Evolutionary conservation across 2,329 filamentous ascomycete genomes (phyloP), one percentile per base, ranked within the genome.

Genomic region (Epichloe bromicola): DNA sequence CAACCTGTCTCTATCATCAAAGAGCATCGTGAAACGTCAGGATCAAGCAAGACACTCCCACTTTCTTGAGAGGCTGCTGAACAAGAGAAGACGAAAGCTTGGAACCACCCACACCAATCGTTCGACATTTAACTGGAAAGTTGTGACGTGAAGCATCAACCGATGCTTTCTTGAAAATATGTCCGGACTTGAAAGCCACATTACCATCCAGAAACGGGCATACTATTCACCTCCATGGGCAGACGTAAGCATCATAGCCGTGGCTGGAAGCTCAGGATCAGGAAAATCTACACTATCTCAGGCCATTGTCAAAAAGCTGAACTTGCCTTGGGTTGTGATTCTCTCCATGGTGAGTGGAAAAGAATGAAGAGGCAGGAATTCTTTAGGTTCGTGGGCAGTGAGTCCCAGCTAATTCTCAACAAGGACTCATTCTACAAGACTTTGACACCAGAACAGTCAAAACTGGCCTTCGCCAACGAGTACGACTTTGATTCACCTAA

Each of bases 371-470:
- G 10, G 8, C 19, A 39, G 12, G 4, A 20, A 3, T 5, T 37
- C 1, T 33, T 6, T 26, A 26, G 14, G 6, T 8, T n/a, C 15
- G 7, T 12, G 37, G 33, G 30, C 10, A 17, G 19, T 30, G 41
- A 46, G 34, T 40, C 10, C 33, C 30, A 41, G 48, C 62, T 65
- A 53, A 65, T 57, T 34, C 19, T 55, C 49, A 41, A 51, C n/a
- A 57, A 95, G 88, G 93, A 98, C 68, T 96, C 91, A 12, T 98
- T 95, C 68, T 98, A 98, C 72, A 97, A 96, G 70, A 85, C 84
- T 17, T 72, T 98, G 59, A 85, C 80, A 17, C 75, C 82, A 2
- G 89, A 90, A 62, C 76, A 93, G 63, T 91, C 88, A 49, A 80
- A 74, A 57, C 78, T 80, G 60, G 93, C 93, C 0, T 95, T 96